phyloP scores from a whole-genome alignment of 2,329 filamentous ascomycete species.

The Raffaelea albimanens region DNA sequence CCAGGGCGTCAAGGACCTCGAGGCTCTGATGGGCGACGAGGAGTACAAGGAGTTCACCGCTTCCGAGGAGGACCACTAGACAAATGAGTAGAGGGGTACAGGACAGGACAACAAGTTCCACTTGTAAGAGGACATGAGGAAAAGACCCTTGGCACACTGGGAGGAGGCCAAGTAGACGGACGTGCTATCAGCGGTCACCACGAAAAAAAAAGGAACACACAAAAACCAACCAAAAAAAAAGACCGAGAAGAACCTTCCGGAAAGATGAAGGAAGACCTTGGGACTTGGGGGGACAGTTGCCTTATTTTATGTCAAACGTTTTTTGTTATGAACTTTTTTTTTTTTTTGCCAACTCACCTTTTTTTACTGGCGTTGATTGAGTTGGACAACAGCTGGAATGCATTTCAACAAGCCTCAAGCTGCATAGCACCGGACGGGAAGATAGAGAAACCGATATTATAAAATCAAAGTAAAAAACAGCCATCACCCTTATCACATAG shows the following conservation, averaged over 20 bases:
- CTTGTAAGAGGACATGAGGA: no score
- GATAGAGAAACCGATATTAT: neutral
- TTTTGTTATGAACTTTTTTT: no score
- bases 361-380: slow-evolving; percentile 6
- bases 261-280: neutral
- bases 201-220: no score
- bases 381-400: slow-evolving; percentile 7
- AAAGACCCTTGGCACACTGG: no score
- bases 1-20: slow-evolving; percentile 54
- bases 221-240: no score
- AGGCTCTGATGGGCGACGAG: slow-evolving; percentile 65
- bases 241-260: no score
- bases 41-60: slow-evolving; percentile 69
- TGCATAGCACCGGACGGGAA: slow-evolving; percentile 4
- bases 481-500: no score
- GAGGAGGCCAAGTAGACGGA: no score
- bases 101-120: no score
- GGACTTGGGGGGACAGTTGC: no score
- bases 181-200: no score
- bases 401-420: slow-evolving; percentile 13
- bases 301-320: no score
- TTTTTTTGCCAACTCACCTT: slow-evolving; percentile 1
- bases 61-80: slow-evolving; percentile 21
- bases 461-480: neutral
- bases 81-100: neutral